These are phyloP conservation scores for Dryas integrifolia DNA, from an alignment of 331 rosid genomes.

Conservation along the genomic window DNA sequence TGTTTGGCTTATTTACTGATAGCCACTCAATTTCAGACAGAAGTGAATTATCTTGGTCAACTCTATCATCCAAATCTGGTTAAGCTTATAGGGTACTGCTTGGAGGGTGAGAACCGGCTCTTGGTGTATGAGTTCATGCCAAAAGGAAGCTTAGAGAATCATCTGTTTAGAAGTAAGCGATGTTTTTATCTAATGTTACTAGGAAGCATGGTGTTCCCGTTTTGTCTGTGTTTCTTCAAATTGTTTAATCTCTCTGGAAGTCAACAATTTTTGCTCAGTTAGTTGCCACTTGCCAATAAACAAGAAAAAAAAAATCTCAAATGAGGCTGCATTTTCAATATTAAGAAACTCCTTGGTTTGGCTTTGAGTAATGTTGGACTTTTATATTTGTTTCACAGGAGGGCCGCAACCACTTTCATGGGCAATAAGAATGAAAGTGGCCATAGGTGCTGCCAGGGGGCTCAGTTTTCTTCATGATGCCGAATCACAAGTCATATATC, in stretches of 20 bases:
- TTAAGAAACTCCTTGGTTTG: conserved; percentile 2
- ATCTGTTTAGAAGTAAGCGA: conserved; percentile 89
- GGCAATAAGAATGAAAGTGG: conserved; percentile 93
- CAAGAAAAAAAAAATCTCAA: neutral
- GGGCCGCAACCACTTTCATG: conserved; percentile 95
- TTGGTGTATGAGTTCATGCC: conserved; percentile 98
- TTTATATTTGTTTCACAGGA: conserved; percentile 46
- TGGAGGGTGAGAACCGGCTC: conserved; percentile 84
- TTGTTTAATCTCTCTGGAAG: neutral
- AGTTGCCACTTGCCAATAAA: neutral
- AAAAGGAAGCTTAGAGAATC: conserved; percentile 95
- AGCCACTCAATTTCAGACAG: conserved; percentile 45
- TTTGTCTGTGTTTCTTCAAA: neutral
- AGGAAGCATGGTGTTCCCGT: neutral
- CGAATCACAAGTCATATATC: conserved; percentile 87
- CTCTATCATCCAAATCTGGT: conserved; percentile 64
- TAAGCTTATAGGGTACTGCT: conserved; percentile 71
- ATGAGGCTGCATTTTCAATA: neutral
- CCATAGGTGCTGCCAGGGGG: conserved; percentile 93
- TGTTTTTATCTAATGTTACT: neutral
- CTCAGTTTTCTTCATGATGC: conserved; percentile 94
- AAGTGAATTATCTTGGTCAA: conserved; percentile 60
- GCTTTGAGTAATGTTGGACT: conserved; percentile 6
- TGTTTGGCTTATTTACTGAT: conserved; percentile 21
- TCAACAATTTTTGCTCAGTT: neutral